Conservation (phyloP, 257 asterid species). For the Solanum verrucosum region DNA sequence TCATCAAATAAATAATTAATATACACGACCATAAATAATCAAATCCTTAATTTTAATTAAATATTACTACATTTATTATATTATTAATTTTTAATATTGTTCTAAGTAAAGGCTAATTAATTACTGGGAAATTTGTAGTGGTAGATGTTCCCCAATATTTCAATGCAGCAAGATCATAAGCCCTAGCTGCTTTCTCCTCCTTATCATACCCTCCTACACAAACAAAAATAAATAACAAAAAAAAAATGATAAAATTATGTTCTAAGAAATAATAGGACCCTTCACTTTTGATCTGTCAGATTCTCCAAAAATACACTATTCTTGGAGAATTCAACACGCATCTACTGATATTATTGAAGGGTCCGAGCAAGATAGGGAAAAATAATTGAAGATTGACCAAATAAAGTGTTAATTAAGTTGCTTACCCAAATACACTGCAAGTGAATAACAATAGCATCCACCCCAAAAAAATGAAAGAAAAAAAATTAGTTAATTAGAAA, state of each 20-base stretch:
- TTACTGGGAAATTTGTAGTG: conserved; percentile 83
- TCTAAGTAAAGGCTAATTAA: conserved; percentile 7
- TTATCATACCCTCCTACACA: conserved; percentile 86
- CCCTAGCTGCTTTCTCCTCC: conserved; percentile 95
- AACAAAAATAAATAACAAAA: not conserved
- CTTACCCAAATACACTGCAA: conserved; percentile 73
- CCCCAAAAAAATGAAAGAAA: not conserved
- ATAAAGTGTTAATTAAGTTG: conserved; percentile 6
- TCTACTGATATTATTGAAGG: rapidly evolving
- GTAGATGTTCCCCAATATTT: conserved; percentile 97
- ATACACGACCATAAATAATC: not conserved
- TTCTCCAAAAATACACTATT: no score
- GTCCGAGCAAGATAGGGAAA: not conserved
- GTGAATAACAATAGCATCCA: not conserved
- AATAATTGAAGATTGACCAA: not conserved
- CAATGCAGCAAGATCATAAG: conserved; percentile 85
- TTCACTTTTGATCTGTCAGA: no score
- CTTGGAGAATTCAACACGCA: not conserved
- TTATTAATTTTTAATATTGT: not conserved
- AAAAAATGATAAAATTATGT: not conserved
- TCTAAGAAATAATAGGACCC: not conserved
- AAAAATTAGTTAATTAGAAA: not conserved
- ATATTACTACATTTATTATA: not conserved
- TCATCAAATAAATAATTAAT: not conserved
- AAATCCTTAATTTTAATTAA: not conserved